Evolutionary conservation across 805 yeast genomes (phyloP).

Genomic region (Trichomonascus vanleenenianus): DNA sequence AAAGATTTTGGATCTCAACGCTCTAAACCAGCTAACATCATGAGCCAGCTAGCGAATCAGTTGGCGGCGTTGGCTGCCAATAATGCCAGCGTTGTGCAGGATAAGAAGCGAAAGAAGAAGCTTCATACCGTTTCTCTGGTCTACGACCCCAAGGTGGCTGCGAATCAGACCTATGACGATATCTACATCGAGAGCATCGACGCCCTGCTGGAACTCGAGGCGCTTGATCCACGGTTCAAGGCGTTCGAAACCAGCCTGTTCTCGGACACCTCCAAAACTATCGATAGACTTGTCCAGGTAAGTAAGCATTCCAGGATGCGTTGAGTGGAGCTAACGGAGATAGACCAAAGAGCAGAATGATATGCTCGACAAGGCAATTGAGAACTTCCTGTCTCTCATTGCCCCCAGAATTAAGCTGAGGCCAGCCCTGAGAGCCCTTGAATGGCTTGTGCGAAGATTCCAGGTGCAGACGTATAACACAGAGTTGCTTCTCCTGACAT

Average conservation of each 20-base stretch:
- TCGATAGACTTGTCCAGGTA: slow-evolving; percentile 75
- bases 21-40: slow-evolving; percentile 9
- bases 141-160: slow-evolving; percentile 79
- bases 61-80: slow-evolving; percentile 49
- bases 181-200: slow-evolving; percentile 65
- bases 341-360: slow-evolving; percentile 60
- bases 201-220: slow-evolving; percentile 64
- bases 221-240: slow-evolving; percentile 66
- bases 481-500: slow-evolving; percentile 61
- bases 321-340: background rate
- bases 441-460: slow-evolving; percentile 92
- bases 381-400: slow-evolving; percentile 61
- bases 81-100: slow-evolving; percentile 60
- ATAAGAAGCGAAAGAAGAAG: slow-evolving; percentile 78
- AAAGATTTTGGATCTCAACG: background rate
- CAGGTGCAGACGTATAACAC: slow-evolving; percentile 73
- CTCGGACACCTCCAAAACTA: slow-evolving; percentile 67
- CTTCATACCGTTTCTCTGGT: slow-evolving; percentile 84
- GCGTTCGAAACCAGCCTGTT: slow-evolving; percentile 67
- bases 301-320: slow-evolving; percentile 6
- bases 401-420: slow-evolving; percentile 71
- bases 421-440: slow-evolving; percentile 75
- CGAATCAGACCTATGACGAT: slow-evolving; percentile 87
- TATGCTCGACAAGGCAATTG: slow-evolving; percentile 67
- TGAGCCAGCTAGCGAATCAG: slow-evolving; percentile 74